Evolutionary conservation across 129 eudicot species (phyloP), one percentile per base, ranked within the genome.

Genomic region (Erigeron canadensis): DNA sequence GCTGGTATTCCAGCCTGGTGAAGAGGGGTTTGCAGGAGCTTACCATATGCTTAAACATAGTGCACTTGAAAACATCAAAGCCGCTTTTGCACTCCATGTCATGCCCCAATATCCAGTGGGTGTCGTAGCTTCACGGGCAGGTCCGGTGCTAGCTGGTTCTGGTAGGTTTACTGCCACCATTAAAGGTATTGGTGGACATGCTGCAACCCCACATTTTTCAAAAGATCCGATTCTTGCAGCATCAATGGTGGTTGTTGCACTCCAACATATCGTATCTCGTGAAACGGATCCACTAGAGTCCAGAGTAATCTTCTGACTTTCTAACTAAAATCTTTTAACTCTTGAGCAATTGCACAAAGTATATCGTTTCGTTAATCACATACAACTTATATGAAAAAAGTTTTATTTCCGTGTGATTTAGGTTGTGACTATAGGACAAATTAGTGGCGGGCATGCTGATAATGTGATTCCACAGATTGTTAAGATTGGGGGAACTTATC

Each of bases 1-100:
- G 80, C 83, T 87, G 71, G 79, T 87, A 59, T 87, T 87, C 78
- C 93, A 87, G 83, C 93, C 93, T 2, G 89, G 89, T 0, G 93
- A 87, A 68, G 89, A 87, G 80, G 93, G 89, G 41, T 76, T 61
- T 37, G 80, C 93, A 10, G 89, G 93, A 28, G 89, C 85, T 67
- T 79, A 87, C 64, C 89, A 87, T 79, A 81, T 87, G 93, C 65
- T 87, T 16, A 78, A 87, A 63, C 79, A 84, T 7, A 71, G 84
- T 47, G 83, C 78, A 76, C 85, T 87, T 44, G 85, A 81, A n/a
- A 47, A 76, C 47, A 68, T 87, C 45, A 64, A 80, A 76, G 89
- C 93, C 58, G 84, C 82, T 22, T 79, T 87, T 57, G 81, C 69
- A 48, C 72, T 87, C 21, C 93, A 87, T 53, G 87, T 87, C 59